Evolutionary conservation across 768 basidiomycete species (phyloP).

Genomic region (Russula compacta): DNA sequence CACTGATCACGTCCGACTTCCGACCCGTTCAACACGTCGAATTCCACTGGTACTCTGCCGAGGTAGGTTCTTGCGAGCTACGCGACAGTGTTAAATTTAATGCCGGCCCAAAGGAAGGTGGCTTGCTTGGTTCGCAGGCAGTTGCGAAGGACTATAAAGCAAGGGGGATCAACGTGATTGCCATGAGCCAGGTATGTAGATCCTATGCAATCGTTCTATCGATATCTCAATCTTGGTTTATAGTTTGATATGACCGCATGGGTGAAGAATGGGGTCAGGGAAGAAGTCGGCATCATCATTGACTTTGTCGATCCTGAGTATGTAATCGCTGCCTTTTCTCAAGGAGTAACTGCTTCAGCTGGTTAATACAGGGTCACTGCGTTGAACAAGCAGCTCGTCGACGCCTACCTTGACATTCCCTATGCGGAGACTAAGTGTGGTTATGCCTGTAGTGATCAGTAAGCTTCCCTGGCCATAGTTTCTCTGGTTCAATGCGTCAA

Average conservation of each 20-base stretch:
- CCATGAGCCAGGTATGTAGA: conserved; percentile 66
- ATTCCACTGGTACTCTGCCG: conserved; percentile 81
- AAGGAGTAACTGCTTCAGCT: neutral
- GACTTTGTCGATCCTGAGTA: conserved; percentile 69
- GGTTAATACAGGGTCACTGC: conserved; percentile 53
- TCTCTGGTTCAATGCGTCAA: conserved; percentile 24
- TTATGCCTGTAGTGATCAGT: conserved; percentile 94
- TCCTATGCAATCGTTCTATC: neutral
- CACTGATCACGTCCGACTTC: conserved; percentile 59
- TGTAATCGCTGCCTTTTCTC: conserved; percentile 17
- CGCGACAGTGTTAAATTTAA: neutral
- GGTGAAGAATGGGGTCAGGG: conserved; percentile 64
- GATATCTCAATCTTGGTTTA: conserved; percentile 10
- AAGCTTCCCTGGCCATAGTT: conserved; percentile 25
- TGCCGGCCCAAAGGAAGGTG: conserved; percentile 49
- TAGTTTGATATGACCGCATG: conserved; percentile 92
- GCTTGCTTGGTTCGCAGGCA: conserved; percentile 84
- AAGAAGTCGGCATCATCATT: conserved; percentile 69
- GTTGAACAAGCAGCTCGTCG: conserved; percentile 71
- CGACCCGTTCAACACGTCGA: conserved; percentile 57
- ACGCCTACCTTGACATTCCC: conserved; percentile 75
- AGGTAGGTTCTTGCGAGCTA: conserved; percentile 35
- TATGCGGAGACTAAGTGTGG: conserved; percentile 85
- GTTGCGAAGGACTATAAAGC: conserved; percentile 68
- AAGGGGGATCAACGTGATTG: conserved; percentile 55